Evolutionary conservation across 1,139 yeast species (phyloP).

Genomic region (Pichia sp.): DNA sequence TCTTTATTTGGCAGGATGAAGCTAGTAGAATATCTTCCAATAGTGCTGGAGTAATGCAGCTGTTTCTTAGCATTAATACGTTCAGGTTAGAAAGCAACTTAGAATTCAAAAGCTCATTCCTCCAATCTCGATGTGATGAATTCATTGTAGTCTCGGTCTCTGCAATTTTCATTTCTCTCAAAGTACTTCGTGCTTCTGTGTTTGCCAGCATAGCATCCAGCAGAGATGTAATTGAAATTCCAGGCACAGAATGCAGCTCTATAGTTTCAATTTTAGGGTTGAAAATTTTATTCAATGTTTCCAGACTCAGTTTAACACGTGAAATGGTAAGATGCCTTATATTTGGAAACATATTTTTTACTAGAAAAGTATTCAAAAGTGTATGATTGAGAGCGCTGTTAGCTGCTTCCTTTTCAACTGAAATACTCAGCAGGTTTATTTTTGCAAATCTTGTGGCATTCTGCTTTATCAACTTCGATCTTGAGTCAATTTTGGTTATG

Average conservation of each 20-base stretch:
- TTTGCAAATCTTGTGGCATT: not conserved
- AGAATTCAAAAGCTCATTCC: constrained; percentile 5
- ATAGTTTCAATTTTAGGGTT: not conserved
- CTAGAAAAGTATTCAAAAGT: constrained; percentile 1
- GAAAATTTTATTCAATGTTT: not conserved
- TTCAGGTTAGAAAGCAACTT: constrained; percentile 13
- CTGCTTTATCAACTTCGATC: not conserved
- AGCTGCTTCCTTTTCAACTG: not conserved
- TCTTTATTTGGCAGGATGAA: constrained; percentile 14
- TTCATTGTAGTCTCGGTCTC: constrained; percentile 4
- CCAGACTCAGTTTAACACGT: not conserved
- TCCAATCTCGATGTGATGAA: constrained; percentile 3
- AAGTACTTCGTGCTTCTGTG: not conserved
- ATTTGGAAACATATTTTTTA: constrained; percentile 3
- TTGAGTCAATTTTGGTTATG: constrained; percentile 6
- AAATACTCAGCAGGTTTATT: constrained; percentile 1
- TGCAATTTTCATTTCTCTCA: constrained; percentile 1
- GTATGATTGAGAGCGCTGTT: not conserved
- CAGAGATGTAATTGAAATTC: constrained; percentile 1
- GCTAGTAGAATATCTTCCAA: constrained; percentile 16
- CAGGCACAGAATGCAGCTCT: constrained; percentile 4
- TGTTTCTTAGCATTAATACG: constrained; percentile 17
- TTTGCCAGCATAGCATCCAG: not conserved
- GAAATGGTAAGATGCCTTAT: constrained; percentile 1
- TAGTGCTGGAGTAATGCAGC: constrained; percentile 18